These are phyloP conservation scores for Oryza officinalis DNA, from an alignment of 176 grass and related monocot genomes.

Conservation along the genomic window DNA sequence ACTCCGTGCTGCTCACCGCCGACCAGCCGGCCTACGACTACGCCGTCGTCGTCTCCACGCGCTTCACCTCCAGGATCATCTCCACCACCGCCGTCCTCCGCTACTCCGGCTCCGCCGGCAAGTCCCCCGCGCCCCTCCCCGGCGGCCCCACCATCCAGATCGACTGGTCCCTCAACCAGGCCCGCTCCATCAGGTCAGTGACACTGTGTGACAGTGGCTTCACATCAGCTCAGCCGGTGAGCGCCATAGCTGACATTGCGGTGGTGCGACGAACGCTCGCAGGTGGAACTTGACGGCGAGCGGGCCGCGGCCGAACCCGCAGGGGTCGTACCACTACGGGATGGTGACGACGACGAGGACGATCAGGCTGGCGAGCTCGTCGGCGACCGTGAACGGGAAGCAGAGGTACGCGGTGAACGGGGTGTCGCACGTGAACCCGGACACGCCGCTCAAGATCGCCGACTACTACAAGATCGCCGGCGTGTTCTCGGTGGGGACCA, in stretches of 20 bases:
- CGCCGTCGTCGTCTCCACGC: constrained; percentile 73
- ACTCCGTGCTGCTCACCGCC: constrained; percentile 78
- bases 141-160: constrained; percentile 70
- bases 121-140: constrained; percentile 41
- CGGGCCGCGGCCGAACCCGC: constrained; percentile 84
- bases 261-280: background rate
- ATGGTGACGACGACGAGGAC: constrained; percentile 55
- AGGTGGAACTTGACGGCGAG: constrained; percentile 97
- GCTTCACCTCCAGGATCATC: constrained; percentile 66
- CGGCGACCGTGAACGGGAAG: constrained; percentile 69
- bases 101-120: constrained; percentile 71
- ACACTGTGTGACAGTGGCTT: background rate
- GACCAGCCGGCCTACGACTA: constrained; percentile 75
- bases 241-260: background rate
- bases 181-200: constrained; percentile 57
- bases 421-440: constrained; percentile 58
- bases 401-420: constrained; percentile 87
- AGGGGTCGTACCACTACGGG: constrained; percentile 96
- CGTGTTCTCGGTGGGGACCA: constrained; percentile 65
- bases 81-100: constrained; percentile 60
- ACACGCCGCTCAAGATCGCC: constrained; percentile 88
- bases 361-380: constrained; percentile 79
- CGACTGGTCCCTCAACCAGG: constrained; percentile 87
- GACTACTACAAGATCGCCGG: constrained; percentile 91
- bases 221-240: background rate